Evolutionary conservation across 169 alveolate species (phyloP).

Genomic region (Cystoisospora suis): DNA sequence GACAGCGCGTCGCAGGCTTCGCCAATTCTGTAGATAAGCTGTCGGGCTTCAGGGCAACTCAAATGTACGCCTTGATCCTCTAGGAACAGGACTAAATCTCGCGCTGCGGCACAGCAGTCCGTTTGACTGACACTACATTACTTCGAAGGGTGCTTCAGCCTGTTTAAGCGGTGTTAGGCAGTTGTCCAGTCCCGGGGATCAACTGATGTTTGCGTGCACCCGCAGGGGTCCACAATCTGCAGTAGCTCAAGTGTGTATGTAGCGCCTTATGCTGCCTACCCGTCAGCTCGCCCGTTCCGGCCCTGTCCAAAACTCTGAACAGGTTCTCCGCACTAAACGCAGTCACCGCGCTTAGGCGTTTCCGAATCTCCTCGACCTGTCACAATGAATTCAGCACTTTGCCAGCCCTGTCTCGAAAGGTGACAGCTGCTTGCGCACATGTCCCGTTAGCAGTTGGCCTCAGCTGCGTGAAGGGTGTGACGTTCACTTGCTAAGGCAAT

Average conservation of each 20-base stretch:
- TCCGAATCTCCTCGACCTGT: slow-evolving; percentile 1
- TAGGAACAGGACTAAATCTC: neutral
- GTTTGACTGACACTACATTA: no score
- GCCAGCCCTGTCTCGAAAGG: no score
- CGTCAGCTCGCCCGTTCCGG: neutral
- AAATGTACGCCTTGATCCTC: neutral
- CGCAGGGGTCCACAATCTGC: neutral
- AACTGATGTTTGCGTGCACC: neutral
- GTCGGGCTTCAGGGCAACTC: neutral
- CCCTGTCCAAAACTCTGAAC: neutral
- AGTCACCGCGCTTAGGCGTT: neutral
- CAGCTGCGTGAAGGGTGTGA: no score
- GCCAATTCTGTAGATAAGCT: neutral
- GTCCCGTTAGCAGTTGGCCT: no score
- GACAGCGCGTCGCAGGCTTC: no score
- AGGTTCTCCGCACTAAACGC: neutral
- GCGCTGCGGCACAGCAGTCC: neutral
- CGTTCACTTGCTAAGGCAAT: no score
- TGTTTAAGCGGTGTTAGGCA: no score
- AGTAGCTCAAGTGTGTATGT: neutral
- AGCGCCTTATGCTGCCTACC: neutral
- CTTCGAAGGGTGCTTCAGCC: no score
- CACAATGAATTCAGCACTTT: no score
- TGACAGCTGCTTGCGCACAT: no score
- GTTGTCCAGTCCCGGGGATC: neutral